phyloP scores from a whole-genome alignment of 768 basidiomycete species.

The Mycena venus region DNA sequence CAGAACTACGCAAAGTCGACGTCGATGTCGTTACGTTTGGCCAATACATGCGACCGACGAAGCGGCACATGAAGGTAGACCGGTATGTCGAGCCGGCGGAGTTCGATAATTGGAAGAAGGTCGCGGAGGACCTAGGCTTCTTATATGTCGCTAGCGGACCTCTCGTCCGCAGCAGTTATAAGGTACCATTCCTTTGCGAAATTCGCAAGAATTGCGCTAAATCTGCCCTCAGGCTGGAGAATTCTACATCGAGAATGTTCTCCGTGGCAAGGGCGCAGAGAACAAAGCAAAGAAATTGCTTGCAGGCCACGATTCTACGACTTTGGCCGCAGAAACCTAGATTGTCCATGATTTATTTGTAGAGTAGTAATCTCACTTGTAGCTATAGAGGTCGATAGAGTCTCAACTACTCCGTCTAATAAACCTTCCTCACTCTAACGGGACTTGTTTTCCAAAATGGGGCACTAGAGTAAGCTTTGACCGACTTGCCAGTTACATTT shows the following conservation, averaged over 20 bases:
- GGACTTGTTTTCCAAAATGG: neutral
- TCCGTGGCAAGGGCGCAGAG: constrained; percentile 70
- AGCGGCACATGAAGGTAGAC: constrained; percentile 98
- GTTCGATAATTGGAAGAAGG: constrained; percentile 91
- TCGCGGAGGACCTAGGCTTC: constrained; percentile 96
- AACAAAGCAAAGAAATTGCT: constrained; percentile 53
- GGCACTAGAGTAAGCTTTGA: neutral
- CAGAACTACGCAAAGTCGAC: constrained; percentile 88
- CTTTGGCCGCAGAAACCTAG: constrained; percentile 13
- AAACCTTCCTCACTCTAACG: too few species aligned
- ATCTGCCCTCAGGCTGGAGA: constrained; percentile 83
- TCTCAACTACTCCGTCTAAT: too few species aligned
- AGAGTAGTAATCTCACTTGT: neutral
- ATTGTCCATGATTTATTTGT: neutral
- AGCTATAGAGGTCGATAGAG: neutral
- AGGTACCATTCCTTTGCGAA: constrained; percentile 65
- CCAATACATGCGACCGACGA: constrained; percentile 99
- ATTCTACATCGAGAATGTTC: constrained; percentile 93
- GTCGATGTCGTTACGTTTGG: constrained; percentile 99
- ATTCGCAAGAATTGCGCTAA: neutral
- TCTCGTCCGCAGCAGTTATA: constrained; percentile 95
- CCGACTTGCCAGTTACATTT: neutral
- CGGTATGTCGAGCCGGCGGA: constrained; percentile 95
- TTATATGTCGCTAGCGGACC: constrained; percentile 98
- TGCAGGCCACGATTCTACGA: constrained; percentile 22